Base-by-base conservation (phyloP, 140 eudicot genomes). In the Bidens hawaiensis region DNA sequence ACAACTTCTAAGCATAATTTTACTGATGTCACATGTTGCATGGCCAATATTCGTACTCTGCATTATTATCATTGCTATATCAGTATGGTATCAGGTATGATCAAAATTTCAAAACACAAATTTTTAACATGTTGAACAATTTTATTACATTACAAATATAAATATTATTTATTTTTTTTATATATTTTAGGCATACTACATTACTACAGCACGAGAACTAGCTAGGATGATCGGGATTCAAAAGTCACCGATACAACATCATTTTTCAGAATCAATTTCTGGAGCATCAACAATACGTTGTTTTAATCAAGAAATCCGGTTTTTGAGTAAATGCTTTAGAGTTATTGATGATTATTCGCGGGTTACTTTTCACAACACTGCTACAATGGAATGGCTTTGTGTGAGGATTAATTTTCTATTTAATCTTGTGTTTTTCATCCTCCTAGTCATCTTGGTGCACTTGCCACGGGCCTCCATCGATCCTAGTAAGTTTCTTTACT, bases 361-460 rank as follows among this genome's bases (percentile, higher is more conserved):
- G 2, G 96, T 87, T 55, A 77, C 95, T 11, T 91, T 91, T 50
- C 82, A 82, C 83, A 87, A 87, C 71, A 77, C 84, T 5, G 88
- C 89, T 13, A 78, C 96, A 33, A 87, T 87, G 98, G 96, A 91
- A 38, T 91, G 96, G 98, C 77, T 91, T 3, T 87, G 96, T 49
- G 87, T 84, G 22, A 70, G 98, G 45, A 78, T 80, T 34, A 91
- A 91, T 63, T 84, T 91, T 48, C 87, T 91, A 21, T 91, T 87
- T 69, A 91, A 91, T 73, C 75, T 87, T 5, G 87, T 82, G 26
- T 91, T 91, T 76, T 91, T 91, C 65, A 57, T 87, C 52, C 91
- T 91, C 23, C 68, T 87, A 22, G 74, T 67, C 41, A 73, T 88
- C 74, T 75, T 91, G 78, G 98, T 87, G 59, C 87, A 74, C 82